These are phyloP conservation scores for Globisporangium spiculum DNA, from an alignment of 352 stramenopile species.

Conservation along the genomic window DNA sequence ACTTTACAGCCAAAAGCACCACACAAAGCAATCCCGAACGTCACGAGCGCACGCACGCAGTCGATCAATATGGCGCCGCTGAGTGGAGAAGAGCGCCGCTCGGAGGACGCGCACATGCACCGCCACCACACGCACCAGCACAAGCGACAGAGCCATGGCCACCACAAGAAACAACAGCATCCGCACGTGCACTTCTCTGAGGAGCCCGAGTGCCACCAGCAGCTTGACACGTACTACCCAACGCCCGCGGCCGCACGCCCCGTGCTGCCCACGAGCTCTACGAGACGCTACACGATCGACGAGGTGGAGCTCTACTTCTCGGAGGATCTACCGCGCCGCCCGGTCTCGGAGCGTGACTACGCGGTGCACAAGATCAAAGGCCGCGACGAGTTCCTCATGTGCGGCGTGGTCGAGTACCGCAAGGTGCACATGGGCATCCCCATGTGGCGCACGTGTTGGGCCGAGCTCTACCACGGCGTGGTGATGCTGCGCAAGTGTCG, in stretches of 20 bases:
- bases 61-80: slow-evolving; percentile 2
- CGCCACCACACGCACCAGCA: neutral
- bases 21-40: neutral
- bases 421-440: slow-evolving; percentile 42
- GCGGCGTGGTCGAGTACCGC: slow-evolving; percentile 42
- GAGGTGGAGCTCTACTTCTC: slow-evolving; percentile 68
- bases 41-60: neutral
- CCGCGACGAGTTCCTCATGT: slow-evolving; percentile 51
- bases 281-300: slow-evolving; percentile 52
- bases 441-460: slow-evolving; percentile 54
- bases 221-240: slow-evolving; percentile 47
- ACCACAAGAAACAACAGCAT: neutral
- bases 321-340: slow-evolving; percentile 36
- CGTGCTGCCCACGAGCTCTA: slow-evolving; percentile 45
- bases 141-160: neutral
- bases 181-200: slow-evolving; percentile 53
- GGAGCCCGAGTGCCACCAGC: slow-evolving; percentile 27
- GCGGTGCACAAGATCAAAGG: slow-evolving; percentile 47
- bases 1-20: neutral
- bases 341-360: slow-evolving; percentile 36
- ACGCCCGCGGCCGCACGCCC: slow-evolving; percentile 29
- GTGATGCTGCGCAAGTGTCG: slow-evolving; percentile 56
- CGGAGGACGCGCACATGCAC: neutral
- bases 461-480: slow-evolving; percentile 67
- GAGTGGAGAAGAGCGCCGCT: slow-evolving; percentile 7